A percentile compares a stretch with the other conserved stretches of the same genome.
These are phyloP conservation scores for Paramyrothecium sp. DNA, from an alignment of 2,329 filamentous ascomycete genomes.

Conservation along the genomic window DNA sequence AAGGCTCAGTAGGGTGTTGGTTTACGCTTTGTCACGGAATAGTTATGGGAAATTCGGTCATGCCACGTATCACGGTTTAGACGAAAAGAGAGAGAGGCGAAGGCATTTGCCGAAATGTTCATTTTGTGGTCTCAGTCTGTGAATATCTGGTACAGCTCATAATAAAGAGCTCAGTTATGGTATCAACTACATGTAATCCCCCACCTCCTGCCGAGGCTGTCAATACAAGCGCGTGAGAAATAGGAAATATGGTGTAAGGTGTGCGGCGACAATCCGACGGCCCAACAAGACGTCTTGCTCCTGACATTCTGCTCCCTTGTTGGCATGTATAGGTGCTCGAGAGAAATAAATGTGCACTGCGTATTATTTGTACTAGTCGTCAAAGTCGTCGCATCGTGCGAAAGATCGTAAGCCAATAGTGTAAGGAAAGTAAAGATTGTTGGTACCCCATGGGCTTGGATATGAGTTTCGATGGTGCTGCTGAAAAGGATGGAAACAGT, in stretches of 20 bases:
- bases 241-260: background rate
- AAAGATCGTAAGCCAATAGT: background rate
- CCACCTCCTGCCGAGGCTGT: too few species aligned
- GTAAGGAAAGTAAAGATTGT: background rate
- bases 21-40: constrained; percentile 26
- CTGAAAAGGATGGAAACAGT: too few species aligned
- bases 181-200: background rate
- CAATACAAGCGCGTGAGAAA: background rate
- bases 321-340: background rate
- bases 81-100: background rate
- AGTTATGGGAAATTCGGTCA: constrained; percentile 20
- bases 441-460: too few species aligned
- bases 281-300: background rate
- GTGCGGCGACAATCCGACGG: background rate
- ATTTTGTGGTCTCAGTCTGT: background rate
- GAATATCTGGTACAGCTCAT: background rate
- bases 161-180: background rate
- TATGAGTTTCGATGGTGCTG: too few species aligned
- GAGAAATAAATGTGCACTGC: background rate
- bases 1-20: constrained; percentile 46
- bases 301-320: background rate
- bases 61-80: constrained; percentile 15
- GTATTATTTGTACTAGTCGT: background rate
- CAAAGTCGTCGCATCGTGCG: background rate
- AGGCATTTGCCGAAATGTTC: constrained; percentile 1